phyloP scores from a whole-genome alignment of 768 basidiomycete species.

The Termitomyces sp. region DNA sequence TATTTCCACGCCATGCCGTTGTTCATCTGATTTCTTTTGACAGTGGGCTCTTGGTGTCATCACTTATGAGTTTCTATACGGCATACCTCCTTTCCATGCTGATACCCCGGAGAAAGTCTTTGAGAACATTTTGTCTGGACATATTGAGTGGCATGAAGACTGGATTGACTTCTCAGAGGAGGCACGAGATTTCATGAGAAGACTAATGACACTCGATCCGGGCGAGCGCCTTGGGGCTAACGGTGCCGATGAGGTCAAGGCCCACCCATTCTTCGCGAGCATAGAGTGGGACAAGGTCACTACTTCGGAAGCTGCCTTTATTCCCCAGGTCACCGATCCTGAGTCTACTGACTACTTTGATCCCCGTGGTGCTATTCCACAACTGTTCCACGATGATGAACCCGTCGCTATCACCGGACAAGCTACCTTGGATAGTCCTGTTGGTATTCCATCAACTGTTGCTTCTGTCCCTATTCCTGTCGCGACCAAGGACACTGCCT shows the following conservation, averaged over 20 bases:
- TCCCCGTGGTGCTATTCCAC: conserved; percentile 87
- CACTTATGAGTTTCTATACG: conserved; percentile 96
- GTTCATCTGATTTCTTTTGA: conserved; percentile 16
- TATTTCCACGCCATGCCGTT: neutral
- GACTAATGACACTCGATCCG: conserved; percentile 81
- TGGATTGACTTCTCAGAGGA: conserved; percentile 85
- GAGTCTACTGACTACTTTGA: conserved; percentile 99
- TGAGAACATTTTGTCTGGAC: conserved; percentile 94
- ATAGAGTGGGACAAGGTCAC: conserved; percentile 95
- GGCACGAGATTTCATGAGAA: conserved; percentile 86
- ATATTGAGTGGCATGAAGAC: conserved; percentile 95
- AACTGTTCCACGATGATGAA: conserved; percentile 91
- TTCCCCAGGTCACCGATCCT: conserved; percentile 92
- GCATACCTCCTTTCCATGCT: conserved; percentile 96
- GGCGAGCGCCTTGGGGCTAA: conserved; percentile 75
- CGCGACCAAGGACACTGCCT: conserved; percentile 34
- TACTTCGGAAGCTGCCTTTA: conserved; percentile 87
- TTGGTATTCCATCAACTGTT: conserved; percentile 37
- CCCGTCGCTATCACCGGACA: conserved; percentile 53
- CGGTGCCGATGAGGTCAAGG: conserved; percentile 91
- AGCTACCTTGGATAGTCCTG: conserved; percentile 46
- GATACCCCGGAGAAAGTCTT: conserved; percentile 97
- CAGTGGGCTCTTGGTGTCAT: conserved; percentile 99
- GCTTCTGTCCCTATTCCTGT: conserved; percentile 45
- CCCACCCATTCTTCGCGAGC: conserved; percentile 84